Base-by-base conservation (phyloP, 306 rosid species). In the Benincasa hispida region DNA sequence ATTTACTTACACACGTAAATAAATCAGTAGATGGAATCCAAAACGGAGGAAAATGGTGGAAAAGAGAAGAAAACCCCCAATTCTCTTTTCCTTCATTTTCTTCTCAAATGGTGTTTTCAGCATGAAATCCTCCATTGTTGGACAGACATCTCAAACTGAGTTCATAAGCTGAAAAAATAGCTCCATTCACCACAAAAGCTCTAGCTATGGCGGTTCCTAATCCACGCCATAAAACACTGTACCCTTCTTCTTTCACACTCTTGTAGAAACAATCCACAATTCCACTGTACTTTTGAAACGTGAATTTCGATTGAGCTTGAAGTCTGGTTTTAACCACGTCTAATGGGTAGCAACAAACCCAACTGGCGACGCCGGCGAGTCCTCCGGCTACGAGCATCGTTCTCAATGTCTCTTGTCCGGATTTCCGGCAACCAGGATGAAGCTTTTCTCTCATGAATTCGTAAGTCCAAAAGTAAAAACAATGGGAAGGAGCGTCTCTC, bases 351-450 rank as follows among this genome's bases (percentile, higher is more conserved):
- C 99, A 89, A 66, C 79, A 87, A 22, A 83, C 75, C 96, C 96
- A 94, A 57, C 96, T 93, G 0, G 92, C 86, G n/a, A 88, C 93
- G 22, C 97, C 98, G 0, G 96, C 99, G 7, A 85, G 77, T 24
- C 99, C 99, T 63, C 97, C 97, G 0, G 95, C 84, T 11, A 88
- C 11, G 72, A 94, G 37, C 96, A 92, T 89, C 10, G 97, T 94
- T 10, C 73, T 41, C 60, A 90, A 28, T 80, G 84, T 83, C 56
- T 92, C 95, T 79, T 90, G 78, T 14, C 95, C 85, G 9, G 74
- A 65, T 68, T 78, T 83, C 78, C 99, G 77, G 76, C 97, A 92
- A 27, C 95, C 93, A 0, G 93, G 99, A 76, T 92, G 99, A 77
- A 94, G 84, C 47, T 47, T 81, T 82, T 94, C 97, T 47, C 91